Base-by-base conservation (phyloP, 2,329 filamentous ascomycete species). In the Parafenestella ontariensis region DNA sequence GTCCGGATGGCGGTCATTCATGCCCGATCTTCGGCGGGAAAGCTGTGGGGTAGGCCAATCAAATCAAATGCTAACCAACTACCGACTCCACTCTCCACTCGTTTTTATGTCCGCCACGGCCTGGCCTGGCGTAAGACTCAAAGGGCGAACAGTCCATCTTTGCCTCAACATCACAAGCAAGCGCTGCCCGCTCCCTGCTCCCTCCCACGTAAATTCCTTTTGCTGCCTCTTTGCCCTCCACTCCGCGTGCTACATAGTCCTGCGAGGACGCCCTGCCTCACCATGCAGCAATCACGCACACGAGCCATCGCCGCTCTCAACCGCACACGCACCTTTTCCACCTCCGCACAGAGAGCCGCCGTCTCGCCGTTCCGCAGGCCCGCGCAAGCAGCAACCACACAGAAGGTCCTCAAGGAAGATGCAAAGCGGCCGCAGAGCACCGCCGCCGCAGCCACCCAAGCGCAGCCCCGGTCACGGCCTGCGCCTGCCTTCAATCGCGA, bases 401-500 rank as follows among this genome's bases (percentile, higher is more conserved):
- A 67, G 39, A 73, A 73, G 53, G 51, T 68, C 52, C 53, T 69
- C 28, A 76, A 72, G 29, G 77, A 79, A 15, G 69, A 77, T 55
- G 71, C 77, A 28, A 76, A 76, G 60, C 67, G 79, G 53, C 64
- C 71, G 46, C 78, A 76, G 72, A 80, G 67, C 72, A 81, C 77
- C 57, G 74, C 77, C 6, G 71, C 77, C 0, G 63, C 68, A 3
- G 62, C 76, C 23, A 65, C 77, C 28, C 63, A 74, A 28, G 37
- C 66, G 10, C 68, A 69, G 28, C 31, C 59, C 21, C 70, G 74
- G 26, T 61, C 74, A 45, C 68, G 80, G 42, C 74, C 79, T 3
- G 76, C 77, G 59, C 80, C 81, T 11, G 79, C 81, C 34, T 83
- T 83, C 78, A 82, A 83, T 61, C 77, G 78, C 56, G 74, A 80